phyloP scores from a whole-genome alignment of 1,284 basidiomycete genomes.

The Moesziomyces antarcticus region DNA sequence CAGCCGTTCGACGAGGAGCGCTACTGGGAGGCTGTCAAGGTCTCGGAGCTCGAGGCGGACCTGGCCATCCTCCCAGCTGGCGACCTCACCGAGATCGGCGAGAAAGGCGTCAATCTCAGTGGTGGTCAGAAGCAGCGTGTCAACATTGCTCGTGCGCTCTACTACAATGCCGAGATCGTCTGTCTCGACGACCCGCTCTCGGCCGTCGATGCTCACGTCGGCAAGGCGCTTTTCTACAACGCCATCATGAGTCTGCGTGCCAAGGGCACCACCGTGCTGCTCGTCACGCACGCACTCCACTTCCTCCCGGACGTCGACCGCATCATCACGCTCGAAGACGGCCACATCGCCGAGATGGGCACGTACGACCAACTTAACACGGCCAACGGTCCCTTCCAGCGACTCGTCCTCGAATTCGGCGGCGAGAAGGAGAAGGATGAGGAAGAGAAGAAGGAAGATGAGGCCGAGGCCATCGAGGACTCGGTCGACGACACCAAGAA shows the following conservation, averaged over 20 bases:
- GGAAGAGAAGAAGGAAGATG: slow-evolving; percentile 52
- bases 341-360: slow-evolving; percentile 75
- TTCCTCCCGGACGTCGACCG: slow-evolving; percentile 74
- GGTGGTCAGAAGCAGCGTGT: slow-evolving; percentile 77
- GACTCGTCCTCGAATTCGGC: slow-evolving; percentile 69
- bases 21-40: slow-evolving; percentile 66
- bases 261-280: slow-evolving; percentile 57
- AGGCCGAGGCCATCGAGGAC: slow-evolving; percentile 46
- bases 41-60: slow-evolving; percentile 71
- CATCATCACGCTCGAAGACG: slow-evolving; percentile 80
- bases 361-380: slow-evolving; percentile 74
- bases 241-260: slow-evolving; percentile 57
- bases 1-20: slow-evolving; percentile 71
- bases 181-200: slow-evolving; percentile 81
- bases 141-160: slow-evolving; percentile 79
- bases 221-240: slow-evolving; percentile 66
- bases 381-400: slow-evolving; percentile 73
- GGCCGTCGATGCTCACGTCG: slow-evolving; percentile 70
- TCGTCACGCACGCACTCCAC: slow-evolving; percentile 69
- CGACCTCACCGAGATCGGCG: slow-evolving; percentile 75
- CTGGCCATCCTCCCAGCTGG: slow-evolving; percentile 79
- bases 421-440: slow-evolving; percentile 54
- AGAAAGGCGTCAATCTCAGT: slow-evolving; percentile 71
- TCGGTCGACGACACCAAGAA: slow-evolving; percentile 23
- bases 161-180: slow-evolving; percentile 76